A percentile compares a stretch with the other conserved stretches of the same genome.
phyloP scores from a whole-genome alignment of 176 grass and related monocot genomes.

The Calamus simplicifolius region DNA sequence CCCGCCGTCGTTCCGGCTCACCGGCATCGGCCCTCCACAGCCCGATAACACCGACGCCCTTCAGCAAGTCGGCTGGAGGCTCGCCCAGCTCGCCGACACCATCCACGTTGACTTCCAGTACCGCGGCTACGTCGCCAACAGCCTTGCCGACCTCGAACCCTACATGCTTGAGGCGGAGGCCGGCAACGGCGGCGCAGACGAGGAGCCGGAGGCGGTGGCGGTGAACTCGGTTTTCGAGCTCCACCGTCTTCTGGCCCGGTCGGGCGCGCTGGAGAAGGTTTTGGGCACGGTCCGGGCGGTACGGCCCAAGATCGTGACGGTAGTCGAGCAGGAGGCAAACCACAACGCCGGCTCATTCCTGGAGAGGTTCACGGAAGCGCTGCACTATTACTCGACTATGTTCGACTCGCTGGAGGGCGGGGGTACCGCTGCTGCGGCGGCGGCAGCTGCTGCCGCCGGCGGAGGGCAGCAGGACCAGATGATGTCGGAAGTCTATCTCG shows the following conservation, averaged over 20 bases:
- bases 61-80: constrained; percentile 83
- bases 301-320: constrained; percentile 73
- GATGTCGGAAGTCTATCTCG: constrained; percentile 86
- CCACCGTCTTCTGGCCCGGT: constrained; percentile 61
- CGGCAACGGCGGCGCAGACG: constrained; percentile 12
- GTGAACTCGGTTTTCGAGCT: constrained; percentile 87
- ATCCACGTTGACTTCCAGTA: constrained; percentile 91
- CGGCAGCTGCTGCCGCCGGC: constrained; percentile 23
- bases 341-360: constrained; percentile 71
- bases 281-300: constrained; percentile 54
- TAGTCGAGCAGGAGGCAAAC: constrained; percentile 88
- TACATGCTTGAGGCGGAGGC: constrained; percentile 52
- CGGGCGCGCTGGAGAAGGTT: constrained; percentile 78
- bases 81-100: constrained; percentile 65
- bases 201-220: constrained; percentile 68
- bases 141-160: constrained; percentile 76
- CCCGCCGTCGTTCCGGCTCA: constrained; percentile 68
- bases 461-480: constrained; percentile 31
- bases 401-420: constrained; percentile 84
- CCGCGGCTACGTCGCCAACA: constrained; percentile 58
- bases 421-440: constrained; percentile 9
- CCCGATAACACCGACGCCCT: constrained; percentile 66
- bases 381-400: constrained; percentile 98
- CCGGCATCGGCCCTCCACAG: constrained; percentile 77
- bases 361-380: constrained; percentile 81